Conservation (phyloP, 139 green algal species). For the Coelastrella sp. region DNA sequence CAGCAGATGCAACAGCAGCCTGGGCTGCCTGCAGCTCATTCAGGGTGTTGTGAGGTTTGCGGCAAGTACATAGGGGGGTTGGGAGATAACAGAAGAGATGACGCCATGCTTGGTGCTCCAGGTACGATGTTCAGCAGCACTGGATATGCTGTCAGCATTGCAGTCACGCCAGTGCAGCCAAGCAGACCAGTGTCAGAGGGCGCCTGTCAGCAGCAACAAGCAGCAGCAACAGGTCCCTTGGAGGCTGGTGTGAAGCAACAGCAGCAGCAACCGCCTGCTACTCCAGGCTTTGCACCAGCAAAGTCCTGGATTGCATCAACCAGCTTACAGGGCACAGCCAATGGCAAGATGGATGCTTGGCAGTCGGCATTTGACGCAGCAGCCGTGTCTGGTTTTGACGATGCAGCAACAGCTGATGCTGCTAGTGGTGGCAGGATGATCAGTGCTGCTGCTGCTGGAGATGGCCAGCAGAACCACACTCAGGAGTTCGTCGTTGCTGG, state of each 20-base stretch:
- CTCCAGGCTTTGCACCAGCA: constrained; percentile 4
- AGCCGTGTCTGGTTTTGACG: neutral
- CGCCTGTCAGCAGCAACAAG: neutral
- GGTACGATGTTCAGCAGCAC: too few species aligned
- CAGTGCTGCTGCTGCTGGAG: neutral
- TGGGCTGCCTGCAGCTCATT: neutral
- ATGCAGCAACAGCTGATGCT: neutral
- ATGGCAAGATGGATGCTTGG: neutral
- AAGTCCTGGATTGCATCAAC: neutral
- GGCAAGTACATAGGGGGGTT: constrained; percentile 13
- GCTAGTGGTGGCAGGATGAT: neutral
- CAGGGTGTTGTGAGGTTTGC: constrained; percentile 27
- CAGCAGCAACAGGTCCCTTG: constrained; percentile 4
- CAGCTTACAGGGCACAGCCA: neutral
- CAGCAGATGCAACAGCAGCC: neutral
- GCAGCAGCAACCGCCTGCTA: constrained; percentile 9
- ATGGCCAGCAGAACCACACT: neutral
- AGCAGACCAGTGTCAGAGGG: neutral
- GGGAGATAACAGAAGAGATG: too few species aligned
- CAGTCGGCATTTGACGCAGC: constrained; percentile 27
- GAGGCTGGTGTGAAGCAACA: constrained; percentile 20
- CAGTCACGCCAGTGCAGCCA: neutral
- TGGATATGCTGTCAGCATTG: neutral
- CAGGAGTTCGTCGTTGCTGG: constrained; percentile 16
- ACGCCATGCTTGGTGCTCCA: too few species aligned